Evolutionary conservation across 148 eudicot genomes (phyloP), one percentile per base, ranked within the genome.

Genomic region (Amaranthus hypochondriacus): DNA sequence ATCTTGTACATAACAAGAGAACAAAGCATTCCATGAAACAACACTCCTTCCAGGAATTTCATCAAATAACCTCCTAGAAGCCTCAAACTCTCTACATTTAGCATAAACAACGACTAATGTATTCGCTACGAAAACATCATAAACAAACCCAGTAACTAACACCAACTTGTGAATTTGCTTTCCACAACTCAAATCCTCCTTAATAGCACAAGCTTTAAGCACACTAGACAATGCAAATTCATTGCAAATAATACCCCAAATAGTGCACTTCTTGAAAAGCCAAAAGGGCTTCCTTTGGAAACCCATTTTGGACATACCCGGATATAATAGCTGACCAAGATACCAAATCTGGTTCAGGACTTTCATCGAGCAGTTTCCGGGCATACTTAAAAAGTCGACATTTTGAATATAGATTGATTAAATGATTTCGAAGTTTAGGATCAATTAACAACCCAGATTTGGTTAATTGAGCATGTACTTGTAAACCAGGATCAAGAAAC

Each of bases 251-350:
- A 90, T 66, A 56, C 85, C 85, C 92, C 83, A 84, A 71, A n/a
- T 18, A 50, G 12, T 81, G 89, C 85, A 88, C 83, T 70, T 88
- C 89, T n/a, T 56, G 77, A 65, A 90, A 90, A 60, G 79, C 86
- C 79, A 75, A 73, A 81, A 86, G 67, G 12, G 95, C 92, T 59
- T 90, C 92, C 72, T 72, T 73, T 39, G 73, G 69, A 78, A 71
- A 54, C 52, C 88, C 90, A 86, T 88, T 83, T 58, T 86, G 84
- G 48, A 73, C 83, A 83, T 83, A 90, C 77, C 95, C 95, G 70
- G 96, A 90, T 73, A 90, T 76, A 76, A 90, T 75, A 77, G 92
- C 86, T 11, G 96, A 90, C 96, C 96, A 90, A 76, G 92, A 79
- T 48, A 90, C 86, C 87, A 88, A 86, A 65, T 88, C 88, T 58